Conservation (phyloP, 129 eudicot species). For the Escallonia herrerae region DNA sequence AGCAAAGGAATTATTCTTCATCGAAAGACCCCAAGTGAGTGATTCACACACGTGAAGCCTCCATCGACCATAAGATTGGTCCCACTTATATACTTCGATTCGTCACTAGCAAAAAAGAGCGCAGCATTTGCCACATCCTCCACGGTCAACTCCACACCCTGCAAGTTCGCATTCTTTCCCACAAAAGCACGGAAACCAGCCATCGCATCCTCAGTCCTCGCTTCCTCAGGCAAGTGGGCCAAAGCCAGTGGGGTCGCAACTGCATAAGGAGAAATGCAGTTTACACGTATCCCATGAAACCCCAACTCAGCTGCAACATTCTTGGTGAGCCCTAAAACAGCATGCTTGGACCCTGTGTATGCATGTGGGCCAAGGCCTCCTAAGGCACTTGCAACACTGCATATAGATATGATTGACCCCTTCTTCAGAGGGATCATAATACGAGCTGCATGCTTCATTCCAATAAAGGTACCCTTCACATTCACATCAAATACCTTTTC, state of each 20-base stretch:
- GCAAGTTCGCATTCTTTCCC: conserved; percentile 57
- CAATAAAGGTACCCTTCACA: conserved; percentile 75
- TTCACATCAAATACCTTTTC: conserved; percentile 65
- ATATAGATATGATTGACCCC: conserved; percentile 56
- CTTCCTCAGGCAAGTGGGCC: conserved; percentile 62
- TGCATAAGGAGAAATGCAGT: conserved; percentile 85
- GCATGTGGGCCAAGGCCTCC: conserved; percentile 86
- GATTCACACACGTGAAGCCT: conserved; percentile 56
- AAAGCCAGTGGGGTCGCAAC: conserved; percentile 65
- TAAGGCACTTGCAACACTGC: conserved; percentile 48
- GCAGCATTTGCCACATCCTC: conserved; percentile 84
- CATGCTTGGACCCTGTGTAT: conserved; percentile 78
- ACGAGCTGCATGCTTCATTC: conserved; percentile 95
- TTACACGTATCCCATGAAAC: conserved; percentile 68
- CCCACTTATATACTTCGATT: conserved; percentile 80
- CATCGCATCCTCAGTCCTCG: conserved; percentile 53
- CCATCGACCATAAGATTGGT: conserved; percentile 89
- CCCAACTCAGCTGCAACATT: conserved; percentile 94
- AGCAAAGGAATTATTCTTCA: conserved; percentile 7
- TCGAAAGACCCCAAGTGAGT: conserved; percentile 62
- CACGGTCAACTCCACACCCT: conserved; percentile 61
- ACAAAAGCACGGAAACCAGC: conserved; percentile 44
- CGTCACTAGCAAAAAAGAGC: conserved; percentile 84
- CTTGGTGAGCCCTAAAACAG: conserved; percentile 71
- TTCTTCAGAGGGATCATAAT: conserved; percentile 74